Evolutionary conservation across 495 filamentous ascomycete genomes (phyloP).

Genomic region (Talaromyces wortmannii): DNA sequence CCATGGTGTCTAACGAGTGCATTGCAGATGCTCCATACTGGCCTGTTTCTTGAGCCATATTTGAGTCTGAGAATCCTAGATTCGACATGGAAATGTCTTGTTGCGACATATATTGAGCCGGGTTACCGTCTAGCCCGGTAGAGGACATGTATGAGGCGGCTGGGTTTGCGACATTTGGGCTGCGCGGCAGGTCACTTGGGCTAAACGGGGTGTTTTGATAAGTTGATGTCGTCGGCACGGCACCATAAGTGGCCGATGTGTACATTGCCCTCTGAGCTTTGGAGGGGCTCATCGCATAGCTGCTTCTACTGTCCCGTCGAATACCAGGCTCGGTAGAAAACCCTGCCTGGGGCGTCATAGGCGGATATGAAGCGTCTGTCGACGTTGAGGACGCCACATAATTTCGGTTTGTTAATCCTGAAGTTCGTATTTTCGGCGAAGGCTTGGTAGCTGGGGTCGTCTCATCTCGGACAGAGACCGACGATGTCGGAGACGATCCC

Average conservation of each 20-base stretch:
- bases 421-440: background rate
- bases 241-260: background rate
- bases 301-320: constrained; percentile 9
- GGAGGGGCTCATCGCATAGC: constrained; percentile 12
- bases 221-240: background rate
- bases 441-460: background rate
- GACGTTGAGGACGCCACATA: background rate
- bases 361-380: constrained; percentile 7
- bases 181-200: constrained; percentile 9
- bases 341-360: constrained; percentile 10
- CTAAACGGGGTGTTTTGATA: constrained; percentile 8
- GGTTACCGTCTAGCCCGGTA: constrained; percentile 15
- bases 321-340: constrained; percentile 7
- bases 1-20: constrained; percentile 23
- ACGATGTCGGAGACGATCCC: background rate
- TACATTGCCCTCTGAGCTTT: constrained; percentile 1
- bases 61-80: background rate
- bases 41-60: background rate
- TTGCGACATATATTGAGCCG: constrained; percentile 17
- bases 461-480: background rate
- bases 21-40: constrained; percentile 9
- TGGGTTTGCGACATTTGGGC: constrained; percentile 6
- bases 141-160: constrained; percentile 18
- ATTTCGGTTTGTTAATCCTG: background rate
- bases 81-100: constrained; percentile 6